Conservation (phyloP, 495 filamentous ascomycete species). For the Penicillium lividum region DNA sequence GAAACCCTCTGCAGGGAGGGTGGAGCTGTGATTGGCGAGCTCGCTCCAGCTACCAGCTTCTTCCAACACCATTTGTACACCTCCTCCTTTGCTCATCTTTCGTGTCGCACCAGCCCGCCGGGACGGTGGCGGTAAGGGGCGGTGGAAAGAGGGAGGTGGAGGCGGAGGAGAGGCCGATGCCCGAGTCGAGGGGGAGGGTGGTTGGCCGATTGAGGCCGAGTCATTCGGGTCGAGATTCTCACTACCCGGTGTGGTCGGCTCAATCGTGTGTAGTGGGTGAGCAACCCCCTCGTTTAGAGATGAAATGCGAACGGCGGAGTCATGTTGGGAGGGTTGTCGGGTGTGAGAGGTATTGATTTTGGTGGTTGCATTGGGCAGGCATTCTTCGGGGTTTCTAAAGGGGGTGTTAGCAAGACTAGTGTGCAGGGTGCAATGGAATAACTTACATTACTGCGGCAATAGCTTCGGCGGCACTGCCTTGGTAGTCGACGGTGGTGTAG, state of each 20-base stretch:
- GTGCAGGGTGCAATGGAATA: not conserved
- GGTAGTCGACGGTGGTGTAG: constrained; percentile 74
- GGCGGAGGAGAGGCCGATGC: constrained; percentile 32
- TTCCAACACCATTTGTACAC: constrained; percentile 87
- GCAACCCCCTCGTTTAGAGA: constrained; percentile 28
- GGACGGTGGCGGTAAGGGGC: constrained; percentile 33
- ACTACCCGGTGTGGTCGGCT: constrained; percentile 30
- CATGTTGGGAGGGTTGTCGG: constrained; percentile 43
- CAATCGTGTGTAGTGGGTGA: constrained; percentile 23
- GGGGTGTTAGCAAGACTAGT: constrained; percentile 7
- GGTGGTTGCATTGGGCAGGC: constrained; percentile 28
- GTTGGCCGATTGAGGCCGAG: constrained; percentile 22
- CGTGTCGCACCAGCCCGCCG: constrained; percentile 41
- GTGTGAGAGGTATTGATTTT: constrained; percentile 23
- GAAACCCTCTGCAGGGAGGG: constrained; percentile 66
- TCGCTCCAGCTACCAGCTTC: constrained; percentile 88
- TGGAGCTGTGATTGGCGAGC: constrained; percentile 77
- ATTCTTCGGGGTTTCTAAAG: constrained; percentile 45
- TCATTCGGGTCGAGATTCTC: constrained; percentile 37
- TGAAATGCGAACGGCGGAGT: constrained; percentile 29
- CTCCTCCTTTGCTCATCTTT: constrained; percentile 76
- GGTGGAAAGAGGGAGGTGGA: constrained; percentile 38
- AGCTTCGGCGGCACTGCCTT: constrained; percentile 45
- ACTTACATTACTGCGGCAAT: constrained; percentile 41
- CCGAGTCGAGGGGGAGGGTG: constrained; percentile 27